phyloP scores from a whole-genome alignment of 2,329 filamentous ascomycete species.

The Dactylellina haptotyla region DNA sequence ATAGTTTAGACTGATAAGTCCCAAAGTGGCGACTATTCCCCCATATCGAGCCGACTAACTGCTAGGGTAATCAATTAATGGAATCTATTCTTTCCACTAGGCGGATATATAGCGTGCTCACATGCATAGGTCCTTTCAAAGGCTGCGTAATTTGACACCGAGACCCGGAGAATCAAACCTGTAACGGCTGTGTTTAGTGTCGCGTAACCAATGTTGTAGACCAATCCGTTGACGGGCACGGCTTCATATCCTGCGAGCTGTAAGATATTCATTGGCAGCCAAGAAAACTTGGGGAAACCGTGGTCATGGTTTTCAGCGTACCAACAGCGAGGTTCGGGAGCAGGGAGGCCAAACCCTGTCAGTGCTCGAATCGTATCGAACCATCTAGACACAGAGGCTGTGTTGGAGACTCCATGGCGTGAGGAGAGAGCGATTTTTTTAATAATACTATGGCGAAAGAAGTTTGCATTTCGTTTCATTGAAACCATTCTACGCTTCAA shows the following conservation, averaged over 20 bases:
- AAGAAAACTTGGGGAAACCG: background rate
- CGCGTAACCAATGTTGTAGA: background rate
- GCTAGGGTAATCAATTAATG: too few relatives aligned
- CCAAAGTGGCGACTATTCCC: background rate
- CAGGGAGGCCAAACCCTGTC: background rate
- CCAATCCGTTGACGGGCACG: too few relatives aligned
- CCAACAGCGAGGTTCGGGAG: background rate
- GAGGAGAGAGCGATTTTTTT: background rate
- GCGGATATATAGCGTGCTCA: too few relatives aligned
- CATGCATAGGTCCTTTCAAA: too few relatives aligned
- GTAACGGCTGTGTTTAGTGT: conserved; percentile 6
- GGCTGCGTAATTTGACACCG: background rate
- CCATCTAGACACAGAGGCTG: background rate
- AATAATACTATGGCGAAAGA: background rate
- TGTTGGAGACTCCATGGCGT: background rate
- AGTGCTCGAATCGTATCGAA: conserved; percentile 9
- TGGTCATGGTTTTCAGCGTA: background rate
- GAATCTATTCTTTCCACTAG: too few relatives aligned
- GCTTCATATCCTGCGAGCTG: too few relatives aligned
- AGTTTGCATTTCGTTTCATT: conserved; percentile 1
- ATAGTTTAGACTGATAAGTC: background rate
- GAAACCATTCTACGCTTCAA: conserved; percentile 1
- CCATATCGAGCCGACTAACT: too few relatives aligned
- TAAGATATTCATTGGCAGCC: background rate
- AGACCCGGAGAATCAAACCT: background rate